Base-by-base conservation (phyloP, 345 rosid species). In the Psidium friedrichsthalianum region DNA sequence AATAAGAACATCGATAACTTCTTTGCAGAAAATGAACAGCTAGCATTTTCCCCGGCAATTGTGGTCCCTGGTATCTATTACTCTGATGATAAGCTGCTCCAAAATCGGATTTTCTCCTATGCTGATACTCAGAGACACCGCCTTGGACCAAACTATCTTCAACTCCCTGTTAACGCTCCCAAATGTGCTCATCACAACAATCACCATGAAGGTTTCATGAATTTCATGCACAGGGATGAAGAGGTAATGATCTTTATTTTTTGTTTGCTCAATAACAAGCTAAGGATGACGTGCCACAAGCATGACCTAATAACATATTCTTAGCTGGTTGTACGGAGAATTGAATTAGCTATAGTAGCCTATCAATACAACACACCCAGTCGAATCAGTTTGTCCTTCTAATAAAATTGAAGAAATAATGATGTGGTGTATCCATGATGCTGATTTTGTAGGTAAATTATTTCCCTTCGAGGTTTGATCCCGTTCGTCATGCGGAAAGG, bases 91-190 rank as follows among this genome's bases (percentile, higher is more conserved):
- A 96, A 97, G 87, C 74, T 95, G 82, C 99, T 97, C 83, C 99
- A 96, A 92, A 90, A 90, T 87, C 91, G 99, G 25, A 89, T 95
- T 89, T 97, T 97, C 92, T 95, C 95, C 85, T 29, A 94, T 54
- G 98, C 96, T n/a, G 99, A 97, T 88, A 96, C 98, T 47, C 98
- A 97, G 90, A 94, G 99, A 89, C 96, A 96, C 90, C 97, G 98
- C 52, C 98, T 97, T 76, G 98, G 98, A 85, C 98, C 99, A 22
- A 97, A 96, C 92, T 97, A 97, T 89, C 90, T 96, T 85, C 98
- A 92, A 82, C 95, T 95, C 64, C 99, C 98, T 1, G 96, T 86
- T 54, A 97, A 97, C 91, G 96, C 99, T 76, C 97, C 99, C 76
- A 96, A 97, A 89, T 96, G 96, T 85, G 88, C 93, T 80, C 96